Evolutionary conservation across 371 early-diverging fungal genomes (phyloP).

Genomic region (Mucor racemosus): DNA sequence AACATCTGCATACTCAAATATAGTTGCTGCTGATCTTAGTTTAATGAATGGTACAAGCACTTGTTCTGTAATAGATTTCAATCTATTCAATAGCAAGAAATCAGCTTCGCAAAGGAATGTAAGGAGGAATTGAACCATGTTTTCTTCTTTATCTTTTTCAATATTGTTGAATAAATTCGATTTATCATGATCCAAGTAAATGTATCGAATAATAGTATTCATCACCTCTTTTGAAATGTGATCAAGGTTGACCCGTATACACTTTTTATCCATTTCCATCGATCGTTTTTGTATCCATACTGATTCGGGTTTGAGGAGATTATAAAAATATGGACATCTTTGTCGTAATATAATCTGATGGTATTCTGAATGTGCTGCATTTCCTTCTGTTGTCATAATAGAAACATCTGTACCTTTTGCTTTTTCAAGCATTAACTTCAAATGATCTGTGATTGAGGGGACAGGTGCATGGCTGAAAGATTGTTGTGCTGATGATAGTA

Average conservation of each 20-base stretch:
- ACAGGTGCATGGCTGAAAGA: slow-evolving; percentile 34
- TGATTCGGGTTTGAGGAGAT: slow-evolving; percentile 56
- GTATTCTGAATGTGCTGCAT: slow-evolving; percentile 22
- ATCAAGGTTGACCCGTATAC: slow-evolving; percentile 47
- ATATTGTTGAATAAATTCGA: slow-evolving; percentile 43
- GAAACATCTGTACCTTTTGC: slow-evolving; percentile 39
- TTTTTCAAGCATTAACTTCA: slow-evolving; percentile 13
- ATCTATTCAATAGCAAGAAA: slow-evolving; percentile 61
- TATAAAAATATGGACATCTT: slow-evolving; percentile 68
- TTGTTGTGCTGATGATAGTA: slow-evolving; percentile 32
- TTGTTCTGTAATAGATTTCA: slow-evolving; percentile 61
- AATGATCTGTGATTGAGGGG: slow-evolving; percentile 21
- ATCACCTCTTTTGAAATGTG: slow-evolving; percentile 56
- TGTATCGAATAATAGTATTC: slow-evolving; percentile 50
- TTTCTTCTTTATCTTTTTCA: slow-evolving; percentile 48
- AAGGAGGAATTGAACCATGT: slow-evolving; percentile 56
- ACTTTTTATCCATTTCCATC: slow-evolving; percentile 2
- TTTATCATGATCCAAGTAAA: slow-evolving; percentile 57
- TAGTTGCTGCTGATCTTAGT: slow-evolving; percentile 53
- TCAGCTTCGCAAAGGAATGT: slow-evolving; percentile 67
- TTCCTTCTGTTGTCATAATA: slow-evolving; percentile 45
- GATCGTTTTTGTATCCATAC: slow-evolving; percentile 58
- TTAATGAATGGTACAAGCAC: slow-evolving; percentile 56
- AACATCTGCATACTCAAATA: slow-evolving; percentile 62
- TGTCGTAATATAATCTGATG: slow-evolving; percentile 67